Evolutionary conservation across 768 basidiomycete genomes (phyloP), one percentile per base, ranked within the genome.

Genomic region (Phylloporus sp.): DNA sequence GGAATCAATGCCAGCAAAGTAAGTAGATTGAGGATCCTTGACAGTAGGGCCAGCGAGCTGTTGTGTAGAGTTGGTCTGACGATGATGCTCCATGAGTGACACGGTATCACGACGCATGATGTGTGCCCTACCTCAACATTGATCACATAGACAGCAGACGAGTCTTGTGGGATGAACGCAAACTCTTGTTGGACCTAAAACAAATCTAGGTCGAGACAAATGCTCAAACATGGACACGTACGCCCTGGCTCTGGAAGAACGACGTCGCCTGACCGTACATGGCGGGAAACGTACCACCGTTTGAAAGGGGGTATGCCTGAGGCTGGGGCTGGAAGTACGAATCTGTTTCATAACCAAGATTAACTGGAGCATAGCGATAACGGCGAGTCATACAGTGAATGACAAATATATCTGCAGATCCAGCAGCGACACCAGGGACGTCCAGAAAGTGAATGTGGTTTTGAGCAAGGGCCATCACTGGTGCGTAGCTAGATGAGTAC

Each of bases 401-500:
- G 24, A 94, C 90, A 57, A 90, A 95, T 51, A 94, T 86, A 47
- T 83, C 73, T 3, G 83, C 85, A 35, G 77, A 80, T 11, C 91
- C 91, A 18, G 86, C 78, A n/a, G 80, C 51, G 7, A 78, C 74
- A 22, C 74, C 76, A 9, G 89, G 86, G 2, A 88, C 82, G 53
- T 88, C 74, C 22, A 93, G 73, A 78, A 91, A 93, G 66, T 86
- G 82, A 47, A 95, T 75, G 63, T 95, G 92, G 66, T 95, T 95
- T 60, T 90, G 83, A 10, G 91, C 90, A 32, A 91, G 74, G 0
- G 86, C 89, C 79, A 90, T 84, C 52, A 86, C 82, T 15, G 88
- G 86, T 31, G 80, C 66, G 66, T 91, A 91, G 49, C 69, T 70
- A 22, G 76, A 76, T 24, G 75, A 71, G 61, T 86, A 85, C 22